Evolutionary conservation across 306 rosid species (phyloP), one percentile per base, ranked within the genome.

Genomic region (Malus orientalis): DNA sequence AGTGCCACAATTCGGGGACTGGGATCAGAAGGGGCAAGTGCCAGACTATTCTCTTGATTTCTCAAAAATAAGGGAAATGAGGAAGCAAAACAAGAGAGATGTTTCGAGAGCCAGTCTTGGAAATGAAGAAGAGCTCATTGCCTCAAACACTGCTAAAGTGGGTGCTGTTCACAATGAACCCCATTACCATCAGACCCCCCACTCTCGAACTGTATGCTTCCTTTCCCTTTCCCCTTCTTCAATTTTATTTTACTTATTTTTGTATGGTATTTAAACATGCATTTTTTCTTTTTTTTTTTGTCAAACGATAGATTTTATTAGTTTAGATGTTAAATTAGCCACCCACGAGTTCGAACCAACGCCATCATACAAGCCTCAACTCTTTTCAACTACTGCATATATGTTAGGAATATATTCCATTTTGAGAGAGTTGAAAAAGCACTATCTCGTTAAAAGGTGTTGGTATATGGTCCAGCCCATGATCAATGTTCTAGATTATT

Each of bases 1-100:
- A 64, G 97, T 95, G 79, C 99, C 99, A 33, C 99, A 95, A 76
- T 95, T 92, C 78, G 99, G 99, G 72, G 97, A 90, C 60, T 95
- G 99, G 99, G 99, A 95, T 73, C 97, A 92, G 82, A 92, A 89
- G 76, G 98, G 96, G 5, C 93, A 84, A 81, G 62, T 89, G 67
- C 97, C 97, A 1, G 99, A 95, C 67, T 95, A 95, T 83, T 95
- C 97, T 3, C 82, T 92, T 69, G 99, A 95, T 88, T 95, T 95
- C 89, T 89, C 99, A 19, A 95, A 95, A 84, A 92, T 95, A 36
- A 81, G 99, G 74, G 99, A 95, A 85, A 87, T 79, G 69, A 95
- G 97, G 90, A 95, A 95, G 88, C 97, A 92, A 73, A 92, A 95
- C 92, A 95, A 95, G 83, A 84, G 91, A 49, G 94, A 88, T 18